phyloP scores from a whole-genome alignment of 2,329 filamentous ascomycete species.

The Beauveria scarabaeidicola region DNA sequence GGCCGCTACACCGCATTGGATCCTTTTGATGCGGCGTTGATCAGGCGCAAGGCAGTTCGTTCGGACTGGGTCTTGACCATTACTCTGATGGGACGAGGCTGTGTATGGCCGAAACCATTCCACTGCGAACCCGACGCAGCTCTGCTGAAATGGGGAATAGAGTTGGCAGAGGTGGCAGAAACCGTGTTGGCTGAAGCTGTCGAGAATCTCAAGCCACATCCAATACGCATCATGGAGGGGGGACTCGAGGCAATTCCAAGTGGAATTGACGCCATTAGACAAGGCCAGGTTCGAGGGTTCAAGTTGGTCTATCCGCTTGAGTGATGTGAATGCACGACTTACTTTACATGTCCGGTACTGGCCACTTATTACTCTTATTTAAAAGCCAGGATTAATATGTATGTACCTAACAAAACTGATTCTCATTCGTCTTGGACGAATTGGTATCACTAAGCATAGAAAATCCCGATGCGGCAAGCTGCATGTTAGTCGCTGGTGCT shows the following conservation, averaged over 20 bases:
- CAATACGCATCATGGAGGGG: slow-evolving; percentile 5
- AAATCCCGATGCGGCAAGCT: neutral
- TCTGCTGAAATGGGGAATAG: neutral
- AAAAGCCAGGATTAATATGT: neutral
- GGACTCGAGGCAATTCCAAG: slow-evolving; percentile 26
- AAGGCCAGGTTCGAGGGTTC: slow-evolving; percentile 27
- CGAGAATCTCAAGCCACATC: slow-evolving; percentile 12
- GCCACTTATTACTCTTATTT: neutral
- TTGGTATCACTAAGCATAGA: neutral
- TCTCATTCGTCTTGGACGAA: neutral
- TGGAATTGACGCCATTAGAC: slow-evolving; percentile 23
- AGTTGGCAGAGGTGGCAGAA: neutral
- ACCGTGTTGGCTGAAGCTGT: neutral
- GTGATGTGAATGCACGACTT: neutral
- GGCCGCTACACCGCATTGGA: slow-evolving; percentile 28
- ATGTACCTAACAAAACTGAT: neutral
- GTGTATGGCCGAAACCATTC: slow-evolving; percentile 17
- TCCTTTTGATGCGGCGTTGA: slow-evolving; percentile 19
- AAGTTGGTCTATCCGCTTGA: slow-evolving; percentile 31
- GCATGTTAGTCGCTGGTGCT: neutral
- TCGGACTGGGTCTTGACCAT: slow-evolving; percentile 21
- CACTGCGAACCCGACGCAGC: neutral
- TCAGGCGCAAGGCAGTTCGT: slow-evolving; percentile 12
- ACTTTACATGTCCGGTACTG: neutral
- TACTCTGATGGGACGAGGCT: slow-evolving; percentile 18